Conservation (phyloP, 345 rosid genomes). For the Stellera chamaejasme region DNA sequence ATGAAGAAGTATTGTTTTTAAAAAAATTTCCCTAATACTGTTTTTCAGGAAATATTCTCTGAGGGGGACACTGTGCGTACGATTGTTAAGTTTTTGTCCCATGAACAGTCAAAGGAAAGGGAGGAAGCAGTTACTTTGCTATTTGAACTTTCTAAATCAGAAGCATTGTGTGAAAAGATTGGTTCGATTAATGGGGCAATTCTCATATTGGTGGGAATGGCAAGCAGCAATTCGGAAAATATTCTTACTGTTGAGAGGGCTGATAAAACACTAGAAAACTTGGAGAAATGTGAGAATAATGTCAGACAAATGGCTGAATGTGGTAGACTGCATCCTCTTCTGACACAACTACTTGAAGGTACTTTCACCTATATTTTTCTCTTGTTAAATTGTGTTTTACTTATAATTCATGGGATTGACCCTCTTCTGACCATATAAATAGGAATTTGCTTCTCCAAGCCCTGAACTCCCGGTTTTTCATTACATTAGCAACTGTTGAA, state of each 20-base stretch:
- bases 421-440: no score
- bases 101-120: conserved; percentile 71
- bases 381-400: background rate
- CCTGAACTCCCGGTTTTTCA: no score
- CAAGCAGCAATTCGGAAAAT: conserved; percentile 86
- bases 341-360: conserved; percentile 82
- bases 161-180: conserved; percentile 78
- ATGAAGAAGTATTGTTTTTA: background rate
- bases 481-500: no score
- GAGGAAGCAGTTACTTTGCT: conserved; percentile 83
- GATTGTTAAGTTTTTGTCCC: conserved; percentile 68
- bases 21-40: background rate
- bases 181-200: conserved; percentile 88
- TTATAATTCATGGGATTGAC: no score
- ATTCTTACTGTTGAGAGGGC: conserved; percentile 80
- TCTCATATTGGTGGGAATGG: conserved; percentile 81
- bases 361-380: conserved; percentile 7
- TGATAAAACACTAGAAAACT: conserved; percentile 64
- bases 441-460: no score
- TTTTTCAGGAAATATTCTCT: conserved; percentile 64
- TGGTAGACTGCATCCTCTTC: conserved; percentile 81
- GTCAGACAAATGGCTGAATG: conserved; percentile 86
- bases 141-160: conserved; percentile 81
- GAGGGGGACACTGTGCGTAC: conserved; percentile 94
- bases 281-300: conserved; percentile 75